Conservation (phyloP, 768 basidiomycete genomes). For the Lactifluus piperatus region DNA sequence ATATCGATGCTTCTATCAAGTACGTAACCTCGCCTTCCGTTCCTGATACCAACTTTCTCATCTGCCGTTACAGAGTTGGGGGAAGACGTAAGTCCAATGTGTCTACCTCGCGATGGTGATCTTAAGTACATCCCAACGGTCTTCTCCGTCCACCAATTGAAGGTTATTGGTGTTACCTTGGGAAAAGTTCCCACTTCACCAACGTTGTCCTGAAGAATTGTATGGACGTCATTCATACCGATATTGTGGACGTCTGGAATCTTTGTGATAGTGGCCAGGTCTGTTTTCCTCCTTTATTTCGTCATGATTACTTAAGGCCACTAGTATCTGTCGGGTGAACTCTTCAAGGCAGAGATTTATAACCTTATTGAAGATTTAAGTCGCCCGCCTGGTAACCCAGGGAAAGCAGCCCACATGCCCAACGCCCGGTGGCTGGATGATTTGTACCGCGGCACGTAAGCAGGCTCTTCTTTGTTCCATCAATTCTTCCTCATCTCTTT, state of each 20-base stretch:
- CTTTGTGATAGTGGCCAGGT: not conserved
- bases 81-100: not conserved
- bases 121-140: not conserved
- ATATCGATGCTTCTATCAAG: constrained; percentile 3
- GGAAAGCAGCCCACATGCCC: not conserved
- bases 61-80: not conserved
- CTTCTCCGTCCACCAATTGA: not conserved
- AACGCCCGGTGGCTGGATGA: not conserved
- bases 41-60: not conserved
- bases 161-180: constrained; percentile 8
- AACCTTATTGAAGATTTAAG: not conserved
- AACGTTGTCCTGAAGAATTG: not conserved
- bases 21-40: not conserved
- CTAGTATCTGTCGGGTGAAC: not conserved
- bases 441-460: not conserved
- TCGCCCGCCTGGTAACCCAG: not conserved
- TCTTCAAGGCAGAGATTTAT: not conserved
- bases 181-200: not conserved
- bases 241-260: constrained; percentile 5
- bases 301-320: not conserved
- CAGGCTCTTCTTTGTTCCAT: not conserved
- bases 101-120: not conserved
- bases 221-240: not conserved
- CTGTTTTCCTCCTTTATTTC: not conserved
- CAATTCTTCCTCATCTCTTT: not conserved